Conservation (phyloP, 352 stramenopile species). For the Pilasporangium apinafurcum region DNA sequence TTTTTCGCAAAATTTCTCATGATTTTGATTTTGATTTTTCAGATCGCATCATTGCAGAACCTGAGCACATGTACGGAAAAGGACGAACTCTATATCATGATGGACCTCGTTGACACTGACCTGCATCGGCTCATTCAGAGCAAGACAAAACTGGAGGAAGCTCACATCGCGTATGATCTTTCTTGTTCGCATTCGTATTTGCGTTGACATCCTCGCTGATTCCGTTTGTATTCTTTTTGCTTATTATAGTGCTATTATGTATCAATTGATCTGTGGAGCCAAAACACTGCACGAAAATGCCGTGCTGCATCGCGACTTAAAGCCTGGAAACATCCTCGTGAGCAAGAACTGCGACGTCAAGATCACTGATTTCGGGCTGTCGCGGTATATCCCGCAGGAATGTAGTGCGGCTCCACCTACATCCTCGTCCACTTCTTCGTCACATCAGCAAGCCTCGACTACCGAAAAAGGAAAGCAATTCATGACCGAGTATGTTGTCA, state of each 20-base stretch:
- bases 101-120: slow-evolving; percentile 93
- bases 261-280: slow-evolving; percentile 87
- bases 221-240: slow-evolving; percentile 22
- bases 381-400: slow-evolving; percentile 55
- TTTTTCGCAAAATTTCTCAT: not conserved
- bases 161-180: slow-evolving; percentile 66
- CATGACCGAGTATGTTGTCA: slow-evolving; percentile 86
- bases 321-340: slow-evolving; percentile 82
- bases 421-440: slow-evolving; percentile 4
- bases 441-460: slow-evolving; percentile 13
- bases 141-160: slow-evolving; percentile 81
- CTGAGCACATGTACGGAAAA: slow-evolving; percentile 81
- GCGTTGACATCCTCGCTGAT: not conserved
- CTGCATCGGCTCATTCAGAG: slow-evolving; percentile 87
- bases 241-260: slow-evolving; percentile 87
- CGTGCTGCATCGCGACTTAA: slow-evolving; percentile 81
- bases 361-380: slow-evolving; percentile 82
- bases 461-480: slow-evolving; percentile 51
- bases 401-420: slow-evolving; percentile 5
- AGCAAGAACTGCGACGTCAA: slow-evolving; percentile 84
- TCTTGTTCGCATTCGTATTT: too few species aligned
- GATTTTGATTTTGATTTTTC: not conserved
- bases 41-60: slow-evolving; percentile 77
- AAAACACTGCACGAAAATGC: slow-evolving; percentile 89
- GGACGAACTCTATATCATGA: slow-evolving; percentile 94